Evolutionary conservation across 768 basidiomycete genomes (phyloP).

Genomic region (Termitomyces titanicus): DNA sequence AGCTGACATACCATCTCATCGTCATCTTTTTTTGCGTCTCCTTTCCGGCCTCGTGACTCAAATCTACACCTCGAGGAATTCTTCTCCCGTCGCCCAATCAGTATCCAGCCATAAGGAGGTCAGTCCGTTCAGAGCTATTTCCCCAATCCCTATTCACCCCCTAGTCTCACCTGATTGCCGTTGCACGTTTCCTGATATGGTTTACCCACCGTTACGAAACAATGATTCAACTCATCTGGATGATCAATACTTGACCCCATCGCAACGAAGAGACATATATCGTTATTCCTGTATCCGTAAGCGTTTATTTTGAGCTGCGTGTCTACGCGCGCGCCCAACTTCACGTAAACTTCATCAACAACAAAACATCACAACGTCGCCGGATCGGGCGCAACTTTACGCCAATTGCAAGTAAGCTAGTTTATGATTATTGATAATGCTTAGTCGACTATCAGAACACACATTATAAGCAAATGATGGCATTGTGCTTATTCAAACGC

Average conservation of each 20-base stretch:
- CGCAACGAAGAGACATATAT: neutral
- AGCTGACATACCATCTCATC: neutral
- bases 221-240: no score
- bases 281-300: conserved; percentile 8
- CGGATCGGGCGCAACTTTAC: neutral
- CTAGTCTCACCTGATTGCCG: conserved; percentile 10
- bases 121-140: neutral
- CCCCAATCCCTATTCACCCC: conserved; percentile 7
- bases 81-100: conserved; percentile 13
- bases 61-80: neutral
- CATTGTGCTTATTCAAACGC: no score
- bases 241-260: no score
- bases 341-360: no score
- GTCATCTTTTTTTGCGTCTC: neutral
- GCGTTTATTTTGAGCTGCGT: neutral
- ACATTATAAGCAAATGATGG: neutral
- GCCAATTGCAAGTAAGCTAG: no score
- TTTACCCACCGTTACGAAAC: conserved; percentile 1
- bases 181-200: neutral
- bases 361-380: no score
- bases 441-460: neutral
- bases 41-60: no score
- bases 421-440: neutral
- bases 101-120: conserved; percentile 6
- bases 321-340: neutral